Base-by-base conservation (phyloP, 257 asterid genomes). In the Scutellaria barbata region DNA sequence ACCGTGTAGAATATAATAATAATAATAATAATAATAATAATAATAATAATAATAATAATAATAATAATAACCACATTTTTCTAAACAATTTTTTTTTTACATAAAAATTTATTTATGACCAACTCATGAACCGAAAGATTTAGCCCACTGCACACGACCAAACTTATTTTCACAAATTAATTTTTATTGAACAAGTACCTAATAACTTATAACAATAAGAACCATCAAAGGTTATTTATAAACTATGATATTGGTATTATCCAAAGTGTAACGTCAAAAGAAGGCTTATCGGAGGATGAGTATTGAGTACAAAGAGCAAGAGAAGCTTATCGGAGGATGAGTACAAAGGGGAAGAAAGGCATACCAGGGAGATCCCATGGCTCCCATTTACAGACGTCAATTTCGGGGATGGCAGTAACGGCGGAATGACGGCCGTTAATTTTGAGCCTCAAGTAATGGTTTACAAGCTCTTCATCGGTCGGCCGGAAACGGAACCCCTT, bases 321-420 rank as follows among this genome's bases (percentile, higher is more conserved):
- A 50, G n/a, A 22, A 22, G 25, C 25, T 22, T 22, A 22, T 22
- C 25, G 1, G 25, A 22, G 25, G 2, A 2, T 22, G n/a, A n/a
- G n/a, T n/a, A n/a, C n/a, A n/a, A n/a, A n/a, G n/a, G n/a, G 17
- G 59, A 66, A 52, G 30, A 50, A 63, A 59, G 11, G 17, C 59
- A 53, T 77, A 90, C 97, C 85, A 41, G 97, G 96, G 13, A 91
- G 94, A 84, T 91, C 97, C 95, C 95, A 89, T 5, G 95, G 97
- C 82, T 91, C 97, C 89, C 92, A 89, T 77, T 89, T 91, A 81
- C 97, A 91, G 56, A 89, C 92, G 54, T 91, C 96, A 22, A 91
- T 79, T 82, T 91, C 95, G 5, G 89, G 90, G 66, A 91, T 89
- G 69, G 89, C 91, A 53, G 74, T 48, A 20, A 91, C 96, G 61